These are phyloP conservation scores for Aspergillus mulundensis DNA, from an alignment of 495 filamentous ascomycete genomes.

Conservation along the genomic window DNA sequence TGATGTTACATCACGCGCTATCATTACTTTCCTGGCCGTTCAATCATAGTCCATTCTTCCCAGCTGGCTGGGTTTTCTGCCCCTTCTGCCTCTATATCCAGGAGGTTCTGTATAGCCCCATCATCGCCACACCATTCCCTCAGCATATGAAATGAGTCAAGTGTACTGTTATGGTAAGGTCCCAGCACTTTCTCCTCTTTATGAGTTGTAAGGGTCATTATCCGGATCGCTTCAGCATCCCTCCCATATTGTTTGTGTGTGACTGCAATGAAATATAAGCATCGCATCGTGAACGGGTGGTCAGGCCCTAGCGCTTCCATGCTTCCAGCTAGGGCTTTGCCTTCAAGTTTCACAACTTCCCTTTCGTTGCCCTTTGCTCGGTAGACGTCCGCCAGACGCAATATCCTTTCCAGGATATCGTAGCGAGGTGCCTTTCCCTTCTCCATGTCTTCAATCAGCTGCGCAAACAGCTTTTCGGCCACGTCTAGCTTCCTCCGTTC, in stretches of 20 bases:
- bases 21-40: too few relatives aligned
- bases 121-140: conserved; percentile 8
- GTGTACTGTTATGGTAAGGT: neutral
- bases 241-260: neutral
- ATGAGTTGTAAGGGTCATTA: neutral
- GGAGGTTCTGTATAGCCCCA: neutral
- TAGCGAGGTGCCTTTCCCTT: neutral
- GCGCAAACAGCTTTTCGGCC: conserved; percentile 1
- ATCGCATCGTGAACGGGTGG: conserved; percentile 8
- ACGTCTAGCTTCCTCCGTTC: neutral
- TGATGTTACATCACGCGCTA: too few relatives aligned
- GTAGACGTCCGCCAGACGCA: conserved; percentile 5
- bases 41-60: neutral
- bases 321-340: conserved; percentile 1
- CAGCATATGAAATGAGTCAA: neutral
- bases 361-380: neutral
- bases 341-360: neutral
- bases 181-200: conserved; percentile 1
- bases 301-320: conserved; percentile 1
- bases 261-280: conserved; percentile 2
- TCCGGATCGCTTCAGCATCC: neutral
- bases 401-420: neutral
- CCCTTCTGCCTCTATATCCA: neutral
- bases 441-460: neutral
- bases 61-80: neutral